Conservation (phyloP, 192 early-diverging fungal genomes). For the Linnemannia elongata region DNA sequence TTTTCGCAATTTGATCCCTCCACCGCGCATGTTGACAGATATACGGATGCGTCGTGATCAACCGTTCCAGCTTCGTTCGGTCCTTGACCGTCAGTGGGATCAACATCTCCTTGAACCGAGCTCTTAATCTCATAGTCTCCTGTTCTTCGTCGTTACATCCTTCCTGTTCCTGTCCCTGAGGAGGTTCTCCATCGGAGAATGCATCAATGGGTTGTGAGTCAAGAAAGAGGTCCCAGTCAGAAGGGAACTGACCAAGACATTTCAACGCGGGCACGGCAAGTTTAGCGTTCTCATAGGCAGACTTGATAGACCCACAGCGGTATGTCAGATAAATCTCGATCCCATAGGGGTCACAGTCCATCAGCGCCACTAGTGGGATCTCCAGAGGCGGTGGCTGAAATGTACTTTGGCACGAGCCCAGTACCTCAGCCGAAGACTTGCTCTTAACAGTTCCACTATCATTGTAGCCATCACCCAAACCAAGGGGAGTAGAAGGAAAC, state of each 20-base stretch:
- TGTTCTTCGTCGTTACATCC: neutral
- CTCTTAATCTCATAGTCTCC: neutral
- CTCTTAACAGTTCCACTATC: too few species aligned
- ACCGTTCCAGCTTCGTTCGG: constrained; percentile 17
- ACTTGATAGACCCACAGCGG: constrained; percentile 42
- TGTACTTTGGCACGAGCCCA: neutral
- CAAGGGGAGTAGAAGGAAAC: neutral
- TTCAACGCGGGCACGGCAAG: constrained; percentile 29
- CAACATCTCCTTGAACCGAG: constrained; percentile 4
- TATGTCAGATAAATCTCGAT: constrained; percentile 39
- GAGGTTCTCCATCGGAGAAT: neutral
- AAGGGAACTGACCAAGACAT: constrained; percentile 36
- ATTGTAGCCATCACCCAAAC: neutral
- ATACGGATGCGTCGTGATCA: constrained; percentile 36
- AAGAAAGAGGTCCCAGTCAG: constrained; percentile 27
- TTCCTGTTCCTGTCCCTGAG: neutral
- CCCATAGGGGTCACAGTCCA: constrained; percentile 50
- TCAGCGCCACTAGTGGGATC: constrained; percentile 35
- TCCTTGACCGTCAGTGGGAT: constrained; percentile 23
- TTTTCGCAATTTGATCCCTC: constrained; percentile 25
- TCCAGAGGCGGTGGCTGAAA: neutral
- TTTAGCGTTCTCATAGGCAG: constrained; percentile 45
- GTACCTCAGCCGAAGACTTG: neutral
- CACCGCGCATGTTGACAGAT: neutral
- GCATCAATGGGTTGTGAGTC: neutral